Evolutionary conservation across 805 yeast genomes (phyloP).

Genomic region (Kuraishia hungarica): DNA sequence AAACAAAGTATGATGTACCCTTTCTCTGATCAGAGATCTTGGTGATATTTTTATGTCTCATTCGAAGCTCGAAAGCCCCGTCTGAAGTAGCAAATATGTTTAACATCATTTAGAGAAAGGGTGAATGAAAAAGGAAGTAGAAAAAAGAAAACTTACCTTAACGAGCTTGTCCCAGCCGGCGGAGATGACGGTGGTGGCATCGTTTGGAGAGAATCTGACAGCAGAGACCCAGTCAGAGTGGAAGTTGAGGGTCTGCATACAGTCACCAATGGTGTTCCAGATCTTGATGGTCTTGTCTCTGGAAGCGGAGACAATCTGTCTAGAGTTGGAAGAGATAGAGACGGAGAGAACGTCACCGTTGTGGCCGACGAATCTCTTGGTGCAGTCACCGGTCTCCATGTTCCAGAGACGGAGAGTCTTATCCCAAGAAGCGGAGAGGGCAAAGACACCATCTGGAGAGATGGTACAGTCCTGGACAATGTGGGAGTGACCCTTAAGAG

Average conservation of each 20-base stretch:
- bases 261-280: conserved; percentile 98
- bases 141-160: conserved; percentile 70
- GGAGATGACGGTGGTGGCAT: conserved; percentile 74
- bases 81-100: conserved; percentile 99
- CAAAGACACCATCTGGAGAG: conserved; percentile 96
- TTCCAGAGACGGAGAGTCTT: conserved; percentile 99
- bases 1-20: not conserved
- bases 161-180: conserved; percentile 99
- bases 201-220: conserved; percentile 92
- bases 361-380: conserved; percentile 97
- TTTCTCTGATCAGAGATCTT: conserved; percentile 82
- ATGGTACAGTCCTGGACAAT: conserved; percentile 96
- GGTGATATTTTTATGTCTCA: conserved; percentile 97
- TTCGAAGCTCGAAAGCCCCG: conserved; percentile 57
- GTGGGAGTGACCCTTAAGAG: conserved; percentile 98
- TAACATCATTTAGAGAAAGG: conserved; percentile 55
- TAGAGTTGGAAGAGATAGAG: conserved; percentile 91
- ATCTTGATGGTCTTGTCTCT: conserved; percentile 98
- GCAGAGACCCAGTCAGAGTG: conserved; percentile 99
- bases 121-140: conserved; percentile 1
- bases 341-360: conserved; percentile 94
- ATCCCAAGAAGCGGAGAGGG: conserved; percentile 99
- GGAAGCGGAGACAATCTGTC: conserved; percentile 97
- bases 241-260: conserved; percentile 88
- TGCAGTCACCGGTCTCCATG: conserved; percentile 85